Base-by-base conservation (phyloP, 495 filamentous ascomycete species). In the Neurospora sp. region DNA sequence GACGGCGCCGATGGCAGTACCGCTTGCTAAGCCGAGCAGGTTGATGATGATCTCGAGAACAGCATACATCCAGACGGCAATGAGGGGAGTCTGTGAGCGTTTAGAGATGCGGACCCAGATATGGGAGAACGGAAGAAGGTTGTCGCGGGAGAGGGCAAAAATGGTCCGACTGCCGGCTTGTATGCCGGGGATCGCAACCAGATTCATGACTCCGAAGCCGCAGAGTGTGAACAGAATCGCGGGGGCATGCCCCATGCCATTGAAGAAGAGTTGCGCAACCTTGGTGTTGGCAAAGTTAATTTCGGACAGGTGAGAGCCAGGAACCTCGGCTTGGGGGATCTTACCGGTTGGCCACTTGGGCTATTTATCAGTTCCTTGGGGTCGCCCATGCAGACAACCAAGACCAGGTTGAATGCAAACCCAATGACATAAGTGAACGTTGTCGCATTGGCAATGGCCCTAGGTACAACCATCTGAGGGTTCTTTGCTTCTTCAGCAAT, bases 401-500 rank as follows among this genome's bases (percentile, higher is more conserved):
- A 83, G 20, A 90, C 88, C 68, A 90, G 89, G 79, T 88, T 90
- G 80, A 89, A 90, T 61, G 89, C 74, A 70, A 86, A 88, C 6
- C 89, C 89, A 40, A 82, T 84, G 35, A 90, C 73, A 77, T 90
- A 91, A 35, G 88, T 90, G 77, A 89, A 89, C 14, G 83, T 82
- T 74, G 90, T 85, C 20, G 89, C 89, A 35, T 84, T 71, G 5
- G 85, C 85, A 74, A 91, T 91, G 40, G 88, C 87, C 83, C 78
- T 87, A 20, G 89, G 87, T 4, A 89, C 87, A 72, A 89, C 87
- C 70, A 83, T 76, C 40, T 88, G 86, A 0, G 89, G 89, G 39
- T 88, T 77, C 22, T 81, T 84, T 69, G 90, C 89, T 76, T 91
- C 89, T 79, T 91, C 89, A 22, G 89, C 85, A 69, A 90, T 90